Base-by-base conservation (phyloP, 352 stramenopile genomes). In the Pythium periplocum region DNA sequence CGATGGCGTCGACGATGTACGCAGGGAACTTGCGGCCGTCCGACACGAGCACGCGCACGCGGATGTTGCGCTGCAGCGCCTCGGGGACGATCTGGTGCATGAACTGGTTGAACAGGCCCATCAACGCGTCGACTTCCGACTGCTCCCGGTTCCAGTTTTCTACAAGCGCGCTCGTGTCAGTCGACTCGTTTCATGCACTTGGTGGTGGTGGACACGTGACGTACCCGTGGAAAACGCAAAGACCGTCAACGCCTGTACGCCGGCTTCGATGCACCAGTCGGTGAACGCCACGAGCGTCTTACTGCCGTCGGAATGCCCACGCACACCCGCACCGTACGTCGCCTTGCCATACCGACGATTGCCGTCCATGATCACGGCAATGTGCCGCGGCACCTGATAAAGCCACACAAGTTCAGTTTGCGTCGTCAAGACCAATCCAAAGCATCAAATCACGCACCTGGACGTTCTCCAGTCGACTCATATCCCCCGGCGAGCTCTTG, bases 341-440 rank as follows among this genome's bases (percentile, higher is more conserved):
- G 57, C 72, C 55, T 90, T 93, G 3, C 95, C 93, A 73, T 96
- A 98, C 50, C 96, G 87, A 36, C 92, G 86, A 63, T 99, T 99
- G 39, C 96, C 96, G 59, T 99, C 96, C 77, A 98, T 98, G 59
- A 99, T 97, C 48, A 98, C 87, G 0, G 93, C 96, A 17, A 99
- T 86, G 53, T 99, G 96, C 7, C 72, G 64, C 1, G 83, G 83
- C 41, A 90, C 80, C 67, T 90, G 38, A 26, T 26, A 26, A 26
- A 26, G 17, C 17, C 17, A 26, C 17, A 26, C 17, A 26, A 26
- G 17, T 26, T 26, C 17, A 26, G 17, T 26, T 26, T 26, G 17
- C 17, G 17, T 26, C 17, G 17, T 26, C 17, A 26, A 26, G 17
- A 26, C 17, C 17, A 26, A 26, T 26, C 17, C 17, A 26, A 0